phyloP scores from a whole-genome alignment of 495 filamentous ascomycete genomes.

The Penicillium manginii region DNA sequence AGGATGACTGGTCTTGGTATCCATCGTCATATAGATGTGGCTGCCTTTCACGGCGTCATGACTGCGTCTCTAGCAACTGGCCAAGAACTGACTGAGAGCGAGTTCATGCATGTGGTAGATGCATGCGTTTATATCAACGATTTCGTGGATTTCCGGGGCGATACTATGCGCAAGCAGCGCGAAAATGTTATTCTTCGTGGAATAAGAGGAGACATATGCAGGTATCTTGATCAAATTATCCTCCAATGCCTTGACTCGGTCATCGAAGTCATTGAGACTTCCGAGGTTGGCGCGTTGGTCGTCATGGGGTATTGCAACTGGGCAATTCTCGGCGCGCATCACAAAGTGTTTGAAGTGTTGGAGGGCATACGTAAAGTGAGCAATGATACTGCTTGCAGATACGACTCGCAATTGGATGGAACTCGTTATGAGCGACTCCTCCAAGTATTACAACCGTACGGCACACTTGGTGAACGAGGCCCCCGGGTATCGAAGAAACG shows the following conservation, averaged over 20 bases:
- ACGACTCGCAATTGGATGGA: conserved; percentile 6
- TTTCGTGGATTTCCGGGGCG: conserved; percentile 26
- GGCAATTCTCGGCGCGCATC: conserved; percentile 27
- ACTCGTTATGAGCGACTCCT: conserved; percentile 18
- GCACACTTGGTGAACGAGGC: conserved; percentile 18
- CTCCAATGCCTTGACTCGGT: conserved; percentile 9
- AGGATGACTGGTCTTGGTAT: conserved; percentile 19
- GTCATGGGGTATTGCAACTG: conserved; percentile 31
- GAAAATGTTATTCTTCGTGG: conserved; percentile 28
- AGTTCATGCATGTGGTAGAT: conserved; percentile 10
- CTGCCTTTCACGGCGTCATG: conserved; percentile 10
- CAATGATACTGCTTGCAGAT: conserved; percentile 4
- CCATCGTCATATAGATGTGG: conserved; percentile 26
- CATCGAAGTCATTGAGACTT: conserved; percentile 9
- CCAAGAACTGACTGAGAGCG: conserved; percentile 3
- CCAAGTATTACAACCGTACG: conserved; percentile 21
- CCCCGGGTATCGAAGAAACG: conserved; percentile 12
- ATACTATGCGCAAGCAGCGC: conserved; percentile 23
- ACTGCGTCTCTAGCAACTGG: conserved; percentile 22
- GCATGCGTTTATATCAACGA: conserved; percentile 23
- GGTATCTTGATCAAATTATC: conserved; percentile 19
- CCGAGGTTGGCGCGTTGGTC: conserved; percentile 13
- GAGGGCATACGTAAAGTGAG: conserved; percentile 4
- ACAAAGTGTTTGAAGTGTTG: conserved; percentile 27
- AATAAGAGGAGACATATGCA: conserved; percentile 18